A percentile compares a stretch with the other conserved stretches of the same genome.
phyloP scores from a whole-genome alignment of 352 stramenopile genomes.

The Phytophthora citricola region DNA sequence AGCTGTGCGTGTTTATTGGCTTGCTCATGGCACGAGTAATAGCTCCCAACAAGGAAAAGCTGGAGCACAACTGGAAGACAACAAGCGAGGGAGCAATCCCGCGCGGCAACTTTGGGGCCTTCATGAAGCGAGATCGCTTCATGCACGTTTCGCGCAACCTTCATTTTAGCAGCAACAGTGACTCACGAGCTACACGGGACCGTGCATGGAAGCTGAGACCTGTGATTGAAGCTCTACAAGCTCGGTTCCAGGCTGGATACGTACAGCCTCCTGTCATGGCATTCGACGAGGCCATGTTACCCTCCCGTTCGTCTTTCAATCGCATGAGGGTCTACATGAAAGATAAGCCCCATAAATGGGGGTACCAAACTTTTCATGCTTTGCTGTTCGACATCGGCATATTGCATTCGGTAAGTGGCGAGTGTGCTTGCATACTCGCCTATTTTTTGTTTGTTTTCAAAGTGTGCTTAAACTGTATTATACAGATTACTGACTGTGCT shows the following conservation, averaged over 20 bases:
- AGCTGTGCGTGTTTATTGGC: not conserved
- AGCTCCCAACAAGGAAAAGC: not conserved
- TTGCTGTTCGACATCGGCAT: constrained; percentile 13
- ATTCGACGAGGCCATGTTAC: not conserved
- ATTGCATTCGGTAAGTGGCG: constrained; percentile 19
- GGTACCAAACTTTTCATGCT: constrained; percentile 2
- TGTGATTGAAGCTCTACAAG: not conserved
- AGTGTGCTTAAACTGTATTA: constrained; percentile 1
- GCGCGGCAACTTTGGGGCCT: not conserved
- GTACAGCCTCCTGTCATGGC: not conserved
- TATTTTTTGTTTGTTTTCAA: not conserved
- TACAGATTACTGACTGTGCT: not conserved
- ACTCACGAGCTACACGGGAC: not conserved
- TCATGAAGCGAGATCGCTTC: not conserved
- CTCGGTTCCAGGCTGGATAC: not conserved
- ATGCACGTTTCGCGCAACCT: not conserved
- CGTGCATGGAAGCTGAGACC: not conserved
- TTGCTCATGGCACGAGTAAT: not conserved
- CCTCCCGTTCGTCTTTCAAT: not conserved
- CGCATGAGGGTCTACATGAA: constrained; percentile 1
- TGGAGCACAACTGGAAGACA: not conserved
- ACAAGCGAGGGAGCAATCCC: not conserved
- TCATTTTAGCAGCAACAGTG: not conserved
- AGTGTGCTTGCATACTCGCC: not conserved
- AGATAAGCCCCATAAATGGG: not conserved